phyloP scores from a whole-genome alignment of 306 rosid genomes.

The Cyclanthera cordifolia region DNA sequence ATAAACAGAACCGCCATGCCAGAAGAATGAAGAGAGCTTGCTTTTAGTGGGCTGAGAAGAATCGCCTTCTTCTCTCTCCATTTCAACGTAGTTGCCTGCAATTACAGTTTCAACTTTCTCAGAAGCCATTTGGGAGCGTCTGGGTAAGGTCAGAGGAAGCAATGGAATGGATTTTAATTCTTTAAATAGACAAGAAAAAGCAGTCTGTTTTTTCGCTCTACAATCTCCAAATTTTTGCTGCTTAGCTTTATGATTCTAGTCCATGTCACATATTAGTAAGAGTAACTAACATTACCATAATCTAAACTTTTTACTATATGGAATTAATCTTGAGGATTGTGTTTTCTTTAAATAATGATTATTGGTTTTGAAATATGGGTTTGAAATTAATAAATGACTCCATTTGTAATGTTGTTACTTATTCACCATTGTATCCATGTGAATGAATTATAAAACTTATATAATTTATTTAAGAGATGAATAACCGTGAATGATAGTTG shows the following conservation, averaged over 20 bases:
- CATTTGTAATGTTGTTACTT: no score
- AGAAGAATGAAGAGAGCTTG: constrained; percentile 52
- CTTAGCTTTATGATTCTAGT: neutral
- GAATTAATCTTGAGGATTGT: no score
- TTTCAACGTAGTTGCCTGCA: constrained; percentile 84
- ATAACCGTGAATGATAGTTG: no score
- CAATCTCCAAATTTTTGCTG: neutral
- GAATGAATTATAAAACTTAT: no score
- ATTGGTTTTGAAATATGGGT: no score
- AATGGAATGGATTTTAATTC: constrained; percentile 23
- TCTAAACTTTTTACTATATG: neutral
- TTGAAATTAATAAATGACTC: no score
- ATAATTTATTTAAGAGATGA: no score
- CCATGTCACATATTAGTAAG: neutral
- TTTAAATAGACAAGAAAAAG: constrained; percentile 31
- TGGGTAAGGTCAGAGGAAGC: constrained; percentile 16
- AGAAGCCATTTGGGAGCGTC: constrained; percentile 52
- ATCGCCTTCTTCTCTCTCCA: constrained; percentile 67
- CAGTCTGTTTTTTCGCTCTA: neutral
- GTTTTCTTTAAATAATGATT: no score
- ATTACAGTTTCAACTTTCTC: constrained; percentile 94
- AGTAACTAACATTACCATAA: neutral
- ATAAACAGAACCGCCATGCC: constrained; percentile 98
- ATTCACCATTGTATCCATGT: no score
- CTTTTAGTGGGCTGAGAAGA: constrained; percentile 31